A percentile compares a stretch with the other conserved stretches of the same genome.
Conservation (phyloP, 148 eudicot species). For the Camellia japonica region DNA sequence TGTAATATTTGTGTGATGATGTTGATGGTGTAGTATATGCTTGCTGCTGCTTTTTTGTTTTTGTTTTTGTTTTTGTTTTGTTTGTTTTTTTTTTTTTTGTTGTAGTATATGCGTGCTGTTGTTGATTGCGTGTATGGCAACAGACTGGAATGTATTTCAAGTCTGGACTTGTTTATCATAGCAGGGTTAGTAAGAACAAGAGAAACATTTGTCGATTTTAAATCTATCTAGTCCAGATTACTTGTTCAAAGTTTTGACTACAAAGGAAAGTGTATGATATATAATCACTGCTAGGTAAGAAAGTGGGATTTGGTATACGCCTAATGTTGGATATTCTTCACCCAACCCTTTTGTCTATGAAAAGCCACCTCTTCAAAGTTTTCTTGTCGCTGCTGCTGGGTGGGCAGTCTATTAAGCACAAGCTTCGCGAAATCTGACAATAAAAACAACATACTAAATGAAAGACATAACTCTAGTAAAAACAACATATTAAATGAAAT, state of each 20-base stretch:
- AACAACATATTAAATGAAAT: no score
- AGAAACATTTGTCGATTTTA: conserved; percentile 57
- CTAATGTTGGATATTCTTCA: conserved; percentile 22
- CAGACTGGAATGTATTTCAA: conserved; percentile 44
- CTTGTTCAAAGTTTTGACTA: conserved; percentile 1
- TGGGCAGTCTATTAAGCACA: conserved; percentile 68
- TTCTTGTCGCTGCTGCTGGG: conserved; percentile 60
- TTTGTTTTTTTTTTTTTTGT: no score
- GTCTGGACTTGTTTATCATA: conserved; percentile 56
- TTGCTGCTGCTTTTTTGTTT: no score
- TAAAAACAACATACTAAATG: background rate
- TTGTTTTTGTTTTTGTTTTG: no score
- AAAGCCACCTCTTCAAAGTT: conserved; percentile 83
- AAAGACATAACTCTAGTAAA: background rate
- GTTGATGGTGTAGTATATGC: no score
- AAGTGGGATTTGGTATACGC: background rate
- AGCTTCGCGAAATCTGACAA: conserved; percentile 40
- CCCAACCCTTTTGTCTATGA: conserved; percentile 84
- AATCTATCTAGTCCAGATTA: conserved; percentile 46
- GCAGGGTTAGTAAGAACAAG: conserved; percentile 69
- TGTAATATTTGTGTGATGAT: no score
- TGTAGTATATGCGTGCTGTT: no score
- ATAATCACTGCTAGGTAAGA: background rate
- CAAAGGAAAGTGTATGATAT: background rate
- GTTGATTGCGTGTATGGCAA: conserved; percentile 42